Conservation (phyloP, 257 asterid species). For the Primulina huaijiensis region DNA sequence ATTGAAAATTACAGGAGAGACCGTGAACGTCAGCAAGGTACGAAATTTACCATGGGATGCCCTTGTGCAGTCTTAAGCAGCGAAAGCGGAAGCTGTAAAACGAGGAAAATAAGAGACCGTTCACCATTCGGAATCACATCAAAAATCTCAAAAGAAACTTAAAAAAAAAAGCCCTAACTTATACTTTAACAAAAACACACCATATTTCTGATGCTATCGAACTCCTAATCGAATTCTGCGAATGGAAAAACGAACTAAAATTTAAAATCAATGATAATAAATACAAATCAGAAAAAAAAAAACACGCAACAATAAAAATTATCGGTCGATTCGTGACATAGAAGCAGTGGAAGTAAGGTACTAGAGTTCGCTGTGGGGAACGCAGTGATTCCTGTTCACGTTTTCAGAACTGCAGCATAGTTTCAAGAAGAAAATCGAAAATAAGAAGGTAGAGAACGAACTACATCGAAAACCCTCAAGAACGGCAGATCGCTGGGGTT, state of each 20-base stretch:
- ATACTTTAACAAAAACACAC: slow-evolving; percentile 1
- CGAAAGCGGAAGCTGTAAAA: slow-evolving; percentile 56
- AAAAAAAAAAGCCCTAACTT: background rate
- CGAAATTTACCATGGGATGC: slow-evolving; percentile 56
- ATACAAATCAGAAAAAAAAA: background rate
- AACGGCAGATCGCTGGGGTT: too few species aligned
- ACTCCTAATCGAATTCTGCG: background rate
- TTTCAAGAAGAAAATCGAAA: background rate
- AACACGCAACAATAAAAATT: background rate
- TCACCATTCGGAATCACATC: background rate
- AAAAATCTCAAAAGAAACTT: background rate
- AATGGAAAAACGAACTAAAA: background rate
- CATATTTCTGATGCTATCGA: slow-evolving; percentile 10
- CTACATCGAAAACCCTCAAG: too few species aligned
- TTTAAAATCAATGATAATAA: background rate
- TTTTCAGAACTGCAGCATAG: too few species aligned
- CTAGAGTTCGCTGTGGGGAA: background rate
- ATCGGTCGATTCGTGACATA: background rate
- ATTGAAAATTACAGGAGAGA: background rate
- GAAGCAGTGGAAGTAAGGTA: background rate
- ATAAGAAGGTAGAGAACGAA: background rate
- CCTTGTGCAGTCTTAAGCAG: slow-evolving; percentile 74
- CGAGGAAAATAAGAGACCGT: background rate
- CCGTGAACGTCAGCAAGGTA: background rate
- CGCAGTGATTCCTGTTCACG: background rate